Evolutionary conservation across 148 eudicot genomes (phyloP).

Genomic region (Nyssa sinensis): DNA sequence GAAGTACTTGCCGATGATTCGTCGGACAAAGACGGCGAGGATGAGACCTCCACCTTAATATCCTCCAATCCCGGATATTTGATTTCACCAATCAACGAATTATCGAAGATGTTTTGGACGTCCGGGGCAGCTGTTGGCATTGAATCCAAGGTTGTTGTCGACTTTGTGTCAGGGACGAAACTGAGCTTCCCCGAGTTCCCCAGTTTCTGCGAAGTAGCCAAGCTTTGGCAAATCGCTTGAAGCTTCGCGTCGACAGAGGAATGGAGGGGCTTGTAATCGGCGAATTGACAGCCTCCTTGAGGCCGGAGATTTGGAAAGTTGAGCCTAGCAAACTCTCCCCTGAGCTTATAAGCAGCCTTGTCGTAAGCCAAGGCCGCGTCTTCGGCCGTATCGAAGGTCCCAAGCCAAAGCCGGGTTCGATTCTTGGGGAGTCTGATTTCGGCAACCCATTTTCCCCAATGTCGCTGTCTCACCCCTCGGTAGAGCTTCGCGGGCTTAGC

Average conservation of each 20-base stretch:
- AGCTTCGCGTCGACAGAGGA: slow-evolving; percentile 62
- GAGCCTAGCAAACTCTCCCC: slow-evolving; percentile 70
- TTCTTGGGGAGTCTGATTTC: slow-evolving; percentile 80
- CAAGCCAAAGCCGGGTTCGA: slow-evolving; percentile 80
- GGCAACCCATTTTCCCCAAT: slow-evolving; percentile 94
- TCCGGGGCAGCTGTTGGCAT: slow-evolving; percentile 1
- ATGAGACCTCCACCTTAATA: slow-evolving; percentile 23
- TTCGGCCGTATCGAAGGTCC: slow-evolving; percentile 63
- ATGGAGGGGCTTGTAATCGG: slow-evolving; percentile 48
- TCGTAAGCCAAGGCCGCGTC: slow-evolving; percentile 83
- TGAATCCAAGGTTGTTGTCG: background rate
- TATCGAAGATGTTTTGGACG: background rate
- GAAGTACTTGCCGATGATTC: slow-evolving; percentile 28
- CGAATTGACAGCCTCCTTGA: slow-evolving; percentile 18
- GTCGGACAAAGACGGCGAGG: slow-evolving; percentile 20
- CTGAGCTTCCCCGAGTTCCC: slow-evolving; percentile 20
- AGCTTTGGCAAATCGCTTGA: slow-evolving; percentile 48
- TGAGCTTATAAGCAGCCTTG: slow-evolving; percentile 69
- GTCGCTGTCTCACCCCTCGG: slow-evolving; percentile 80
- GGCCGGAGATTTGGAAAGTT: slow-evolving; percentile 63
- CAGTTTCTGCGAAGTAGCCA: slow-evolving; percentile 38
- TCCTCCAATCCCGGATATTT: background rate
- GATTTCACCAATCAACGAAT: slow-evolving; percentile 7
- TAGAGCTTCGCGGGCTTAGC: slow-evolving; percentile 52
- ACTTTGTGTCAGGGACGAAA: slow-evolving; percentile 4